Evolutionary conservation across 306 rosid species (phyloP).

Genomic region (Lathyrus sativus): DNA sequence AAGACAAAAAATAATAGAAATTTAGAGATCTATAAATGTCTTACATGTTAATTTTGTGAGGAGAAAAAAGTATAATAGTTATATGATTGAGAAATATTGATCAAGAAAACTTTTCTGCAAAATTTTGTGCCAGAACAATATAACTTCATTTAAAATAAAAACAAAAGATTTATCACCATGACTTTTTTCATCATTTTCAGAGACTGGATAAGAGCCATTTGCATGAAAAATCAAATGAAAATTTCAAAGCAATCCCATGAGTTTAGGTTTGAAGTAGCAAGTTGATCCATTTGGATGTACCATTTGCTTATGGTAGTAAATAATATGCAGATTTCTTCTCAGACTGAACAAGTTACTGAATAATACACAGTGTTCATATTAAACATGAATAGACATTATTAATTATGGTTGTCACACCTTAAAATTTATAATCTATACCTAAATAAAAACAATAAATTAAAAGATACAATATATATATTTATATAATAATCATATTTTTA

Average conservation of each 20-base stretch:
- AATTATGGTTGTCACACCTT: constrained; percentile 9
- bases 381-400: constrained; percentile 8
- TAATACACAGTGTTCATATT: not conserved
- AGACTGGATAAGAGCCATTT: no score
- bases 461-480: not conserved
- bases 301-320: not conserved
- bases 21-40: no score
- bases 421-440: constrained; percentile 27
- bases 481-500: not conserved
- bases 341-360: not conserved
- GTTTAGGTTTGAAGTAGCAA: not conserved
- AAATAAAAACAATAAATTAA: constrained; percentile 22
- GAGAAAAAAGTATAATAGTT: no score
- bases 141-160: not conserved
- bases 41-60: no score
- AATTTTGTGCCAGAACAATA: not conserved
- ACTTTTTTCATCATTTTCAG: not conserved
- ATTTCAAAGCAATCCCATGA: not conserved
- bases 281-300: not conserved
- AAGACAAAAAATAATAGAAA: no score
- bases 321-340: not conserved
- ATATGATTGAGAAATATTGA: no score
- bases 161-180: not conserved
- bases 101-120: not conserved
- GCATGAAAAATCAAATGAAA: not conserved